These are phyloP conservation scores for Aspergillus kassunensis DNA, from an alignment of 495 filamentous ascomycete species.

Conservation along the genomic window DNA sequence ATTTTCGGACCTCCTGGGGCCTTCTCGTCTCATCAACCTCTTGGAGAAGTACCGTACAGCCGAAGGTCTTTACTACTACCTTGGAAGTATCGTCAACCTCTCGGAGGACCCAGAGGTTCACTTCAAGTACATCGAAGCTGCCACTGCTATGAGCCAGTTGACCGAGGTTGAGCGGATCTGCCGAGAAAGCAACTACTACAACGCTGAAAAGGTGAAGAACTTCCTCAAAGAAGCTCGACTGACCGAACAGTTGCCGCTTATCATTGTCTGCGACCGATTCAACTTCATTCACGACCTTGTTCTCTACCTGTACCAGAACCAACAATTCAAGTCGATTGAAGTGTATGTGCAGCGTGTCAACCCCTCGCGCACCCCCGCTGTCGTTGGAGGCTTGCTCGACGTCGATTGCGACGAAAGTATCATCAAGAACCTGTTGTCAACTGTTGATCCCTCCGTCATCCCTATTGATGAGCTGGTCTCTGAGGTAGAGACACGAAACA, in stretches of 20 bases:
- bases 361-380: conserved; percentile 85
- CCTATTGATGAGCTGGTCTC: conserved; percentile 94
- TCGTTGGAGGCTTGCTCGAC: conserved; percentile 92
- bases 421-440: conserved; percentile 88
- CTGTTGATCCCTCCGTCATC: conserved; percentile 77
- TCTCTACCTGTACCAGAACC: conserved; percentile 96
- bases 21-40: conserved; percentile 81
- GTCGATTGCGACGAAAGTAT: conserved; percentile 96
- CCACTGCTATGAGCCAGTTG: conserved; percentile 85
- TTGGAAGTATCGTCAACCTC: conserved; percentile 95
- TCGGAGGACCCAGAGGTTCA: conserved; percentile 92
- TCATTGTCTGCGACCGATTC: conserved; percentile 98
- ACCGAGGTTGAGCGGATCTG: conserved; percentile 96
- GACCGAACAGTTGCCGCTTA: conserved; percentile 88
- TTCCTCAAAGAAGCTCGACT: conserved; percentile 96
- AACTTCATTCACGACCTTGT: conserved; percentile 98
- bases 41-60: conserved; percentile 96
- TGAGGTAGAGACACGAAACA: conserved; percentile 92
- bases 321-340: conserved; percentile 99
- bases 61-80: conserved; percentile 96
- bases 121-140: conserved; percentile 99
- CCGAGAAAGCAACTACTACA: conserved; percentile 90
- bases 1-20: conserved; percentile 95
- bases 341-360: conserved; percentile 99
- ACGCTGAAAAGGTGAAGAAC: conserved; percentile 97